Base-by-base conservation (phyloP, 768 basidiomycete genomes). In the Hygrocybe coccinea region DNA sequence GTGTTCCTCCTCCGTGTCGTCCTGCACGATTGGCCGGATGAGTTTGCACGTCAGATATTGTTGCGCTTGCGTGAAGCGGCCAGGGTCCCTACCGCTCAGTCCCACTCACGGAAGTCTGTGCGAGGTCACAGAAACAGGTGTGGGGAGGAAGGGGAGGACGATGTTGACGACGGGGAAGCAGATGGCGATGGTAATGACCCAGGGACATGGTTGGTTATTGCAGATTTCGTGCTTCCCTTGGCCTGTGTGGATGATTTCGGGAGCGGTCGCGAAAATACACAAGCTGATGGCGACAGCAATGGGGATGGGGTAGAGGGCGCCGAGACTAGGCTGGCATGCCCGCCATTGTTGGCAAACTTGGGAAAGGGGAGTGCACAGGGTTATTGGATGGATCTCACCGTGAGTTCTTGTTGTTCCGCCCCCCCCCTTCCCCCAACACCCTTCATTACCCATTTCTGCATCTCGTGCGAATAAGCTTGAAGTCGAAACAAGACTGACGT, bases 21-120 rank as follows among this genome's bases (percentile, higher is more conserved):
- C 37, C 73, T 87, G 34, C 89, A 91, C 61, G 89, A 91, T 62
- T 90, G 89, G 88, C 83, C 87, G 1, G 85, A 90, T 59, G 72
- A 71, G 1, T 77, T 71, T 59, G 81, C 80, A 19, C 71, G 75
- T 33, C 64, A 66, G 49, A 79, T 82, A 39, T 71, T 81, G 5
- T 61, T 77, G 15, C 68, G 69, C 1, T 67, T 80, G 34, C 69
- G 79, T 22, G 74, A 76, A 51, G 78, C 79, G 7, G 77, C 80
- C 3, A 68, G 72, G 4, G 76, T 52, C 22, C 51, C 51, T 15
- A 36, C 29, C 35, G 17, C 35, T n/a, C 29, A 6, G 8, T 29
- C 29, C 29, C 29, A 29, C 8, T 8, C 29, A 3, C 29, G 29
- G 29, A n/a, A n/a, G n/a, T n/a, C n/a, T n/a, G n/a, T n/a, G 29